These are phyloP conservation scores for Nakazawaea anatomiae DNA, from an alignment of 805 yeast species.

Conservation along the genomic window DNA sequence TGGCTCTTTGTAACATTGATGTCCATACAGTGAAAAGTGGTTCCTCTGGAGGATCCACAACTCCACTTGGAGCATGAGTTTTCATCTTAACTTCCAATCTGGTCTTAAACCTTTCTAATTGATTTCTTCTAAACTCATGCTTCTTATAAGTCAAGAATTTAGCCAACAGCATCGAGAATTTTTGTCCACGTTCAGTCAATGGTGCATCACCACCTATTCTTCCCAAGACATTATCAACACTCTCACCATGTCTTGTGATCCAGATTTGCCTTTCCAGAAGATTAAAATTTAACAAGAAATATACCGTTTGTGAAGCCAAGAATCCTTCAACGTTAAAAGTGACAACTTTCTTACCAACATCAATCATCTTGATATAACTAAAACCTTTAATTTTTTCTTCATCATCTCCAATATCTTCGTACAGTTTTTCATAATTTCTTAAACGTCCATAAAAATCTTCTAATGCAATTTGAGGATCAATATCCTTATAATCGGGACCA, in stretches of 20 bases:
- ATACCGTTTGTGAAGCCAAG: conserved; percentile 88
- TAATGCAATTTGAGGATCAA: conserved; percentile 77
- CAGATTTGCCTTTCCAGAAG: conserved; percentile 86
- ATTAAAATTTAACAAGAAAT: conserved; percentile 84
- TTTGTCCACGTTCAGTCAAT: conserved; percentile 72
- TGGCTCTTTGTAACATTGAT: conserved; percentile 73
- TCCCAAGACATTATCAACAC: conserved; percentile 78
- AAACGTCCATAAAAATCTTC: conserved; percentile 79
- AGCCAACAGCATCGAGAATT: conserved; percentile 67
- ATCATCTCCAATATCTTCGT: conserved; percentile 77
- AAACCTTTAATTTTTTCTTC: conserved; percentile 57
- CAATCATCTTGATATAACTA: conserved; percentile 92
- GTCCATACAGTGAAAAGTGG: conserved; percentile 89
- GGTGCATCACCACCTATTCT: conserved; percentile 88
- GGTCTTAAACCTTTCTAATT: conserved; percentile 47
- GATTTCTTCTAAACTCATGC: conserved; percentile 57
- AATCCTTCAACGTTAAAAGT: conserved; percentile 85
- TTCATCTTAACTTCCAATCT: conserved; percentile 34
- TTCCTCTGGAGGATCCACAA: conserved; percentile 43
- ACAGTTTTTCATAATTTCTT: conserved; percentile 79
- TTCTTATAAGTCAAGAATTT: conserved; percentile 70
- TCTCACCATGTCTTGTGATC: conserved; percentile 94
- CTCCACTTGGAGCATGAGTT: conserved; percentile 21
- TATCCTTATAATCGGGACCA: conserved; percentile 88
- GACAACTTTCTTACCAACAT: conserved; percentile 91